Conservation (phyloP, 2,329 filamentous ascomycete genomes). For the Fonsecaea pedrosoi region DNA sequence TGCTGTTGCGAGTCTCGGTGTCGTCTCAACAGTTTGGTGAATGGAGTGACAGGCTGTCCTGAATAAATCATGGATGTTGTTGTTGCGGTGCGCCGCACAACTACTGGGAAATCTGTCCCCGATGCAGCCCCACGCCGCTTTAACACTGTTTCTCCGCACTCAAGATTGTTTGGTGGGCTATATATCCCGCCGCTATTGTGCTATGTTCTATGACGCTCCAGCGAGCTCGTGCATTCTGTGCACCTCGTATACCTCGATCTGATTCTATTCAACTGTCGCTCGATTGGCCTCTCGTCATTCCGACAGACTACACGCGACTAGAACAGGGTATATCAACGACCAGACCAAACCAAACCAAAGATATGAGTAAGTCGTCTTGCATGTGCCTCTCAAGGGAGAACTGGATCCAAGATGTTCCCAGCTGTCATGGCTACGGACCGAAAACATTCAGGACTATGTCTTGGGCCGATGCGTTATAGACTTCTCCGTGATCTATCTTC, state of each 20-base stretch:
- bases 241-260: not conserved
- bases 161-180: not conserved
- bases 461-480: no score
- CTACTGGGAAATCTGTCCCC: constrained; percentile 16
- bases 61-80: not conserved
- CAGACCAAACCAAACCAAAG: no score
- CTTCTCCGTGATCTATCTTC: no score
- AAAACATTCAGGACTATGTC: no score
- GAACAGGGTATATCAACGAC: no score
- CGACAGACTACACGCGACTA: no score
- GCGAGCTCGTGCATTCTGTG: not conserved
- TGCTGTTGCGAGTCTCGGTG: not conserved
- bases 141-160: constrained; percentile 9
- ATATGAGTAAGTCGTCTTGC: no score
- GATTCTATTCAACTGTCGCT: not conserved
- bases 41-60: constrained; percentile 14
- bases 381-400: no score
- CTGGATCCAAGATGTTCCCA: no score
- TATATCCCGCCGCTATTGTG: not conserved
- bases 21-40: not conserved
- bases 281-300: no score
- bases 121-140: not conserved
- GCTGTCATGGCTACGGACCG: no score
- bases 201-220: not conserved
- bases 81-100: constrained; percentile 5